Evolutionary conservation across 179 eudicot species (phyloP).

Genomic region (Kewa caespitosa): DNA sequence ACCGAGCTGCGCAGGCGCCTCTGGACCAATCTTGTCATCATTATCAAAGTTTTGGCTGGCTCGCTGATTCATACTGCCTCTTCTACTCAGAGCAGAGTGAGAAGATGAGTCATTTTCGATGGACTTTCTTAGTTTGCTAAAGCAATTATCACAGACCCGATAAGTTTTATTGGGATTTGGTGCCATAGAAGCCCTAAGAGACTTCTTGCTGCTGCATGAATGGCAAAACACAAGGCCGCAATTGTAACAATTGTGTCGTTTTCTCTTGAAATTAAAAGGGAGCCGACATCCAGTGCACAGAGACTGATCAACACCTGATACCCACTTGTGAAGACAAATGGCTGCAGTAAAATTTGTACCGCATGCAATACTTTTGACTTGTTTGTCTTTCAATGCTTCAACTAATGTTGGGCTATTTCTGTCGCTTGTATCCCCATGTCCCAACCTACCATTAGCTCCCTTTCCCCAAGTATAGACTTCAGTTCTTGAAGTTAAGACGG

Average conservation of each 20-base stretch:
- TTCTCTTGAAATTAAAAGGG: conserved; percentile 46
- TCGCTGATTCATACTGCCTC: conserved; percentile 47
- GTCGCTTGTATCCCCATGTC: conserved; percentile 64
- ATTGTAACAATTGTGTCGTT: conserved; percentile 57
- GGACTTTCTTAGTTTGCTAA: conserved; percentile 46
- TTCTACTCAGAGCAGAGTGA: conserved; percentile 43
- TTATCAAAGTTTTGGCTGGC: conserved; percentile 28
- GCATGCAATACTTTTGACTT: conserved; percentile 65
- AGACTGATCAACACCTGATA: conserved; percentile 64
- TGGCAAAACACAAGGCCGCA: conserved; percentile 75
- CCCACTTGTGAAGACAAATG: conserved; percentile 69
- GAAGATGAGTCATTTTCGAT: conserved; percentile 44
- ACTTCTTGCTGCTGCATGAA: conserved; percentile 66
- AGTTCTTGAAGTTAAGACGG: conserved; percentile 61
- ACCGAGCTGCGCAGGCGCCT: conserved; percentile 33
- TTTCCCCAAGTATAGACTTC: conserved; percentile 83
- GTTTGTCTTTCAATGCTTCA: conserved; percentile 61
- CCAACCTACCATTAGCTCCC: conserved; percentile 72
- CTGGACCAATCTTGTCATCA: conserved; percentile 44
- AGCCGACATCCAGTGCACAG: conserved; percentile 46
- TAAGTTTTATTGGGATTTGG: conserved; percentile 54
- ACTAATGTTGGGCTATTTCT: conserved; percentile 63
- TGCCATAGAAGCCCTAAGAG: conserved; percentile 62
- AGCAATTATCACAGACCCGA: conserved; percentile 75
- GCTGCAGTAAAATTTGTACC: conserved; percentile 71